phyloP scores from a whole-genome alignment of 2,329 filamentous ascomycete genomes.

The Epichloe hybrida region DNA sequence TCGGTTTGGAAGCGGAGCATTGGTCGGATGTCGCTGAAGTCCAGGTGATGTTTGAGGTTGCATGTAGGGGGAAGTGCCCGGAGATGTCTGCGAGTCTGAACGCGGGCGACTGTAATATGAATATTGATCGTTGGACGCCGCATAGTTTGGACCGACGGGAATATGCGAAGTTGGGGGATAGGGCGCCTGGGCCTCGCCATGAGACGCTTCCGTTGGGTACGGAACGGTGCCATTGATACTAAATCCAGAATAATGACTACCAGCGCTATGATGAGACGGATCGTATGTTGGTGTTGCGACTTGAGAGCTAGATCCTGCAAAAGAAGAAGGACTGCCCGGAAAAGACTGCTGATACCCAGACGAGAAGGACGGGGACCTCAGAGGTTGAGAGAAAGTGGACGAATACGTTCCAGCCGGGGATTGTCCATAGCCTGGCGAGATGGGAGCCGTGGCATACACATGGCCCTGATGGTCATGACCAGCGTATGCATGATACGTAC shows the following conservation, averaged over 20 bases:
- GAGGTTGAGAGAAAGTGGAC: conserved; percentile 8
- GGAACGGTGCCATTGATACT: conserved; percentile 16
- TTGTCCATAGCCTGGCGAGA: conserved; percentile 22
- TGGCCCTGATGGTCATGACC: conserved; percentile 29
- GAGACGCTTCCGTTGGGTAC: conserved; percentile 14
- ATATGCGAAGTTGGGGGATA: conserved; percentile 41
- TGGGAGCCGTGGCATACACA: conserved; percentile 22
- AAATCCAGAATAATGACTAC: conserved; percentile 19
- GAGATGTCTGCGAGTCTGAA: conserved; percentile 37
- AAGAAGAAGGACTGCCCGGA: conserved; percentile 21
- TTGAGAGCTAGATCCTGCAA: conserved; percentile 13
- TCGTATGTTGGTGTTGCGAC: conserved; percentile 22
- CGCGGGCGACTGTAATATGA: conserved; percentile 31
- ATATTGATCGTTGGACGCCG: conserved; percentile 30
- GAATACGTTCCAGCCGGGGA: conserved; percentile 24
- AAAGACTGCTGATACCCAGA: conserved; percentile 28
- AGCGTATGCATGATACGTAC: conserved; percentile 35
- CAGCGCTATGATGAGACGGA: conserved; percentile 17
- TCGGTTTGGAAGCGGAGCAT: conserved; percentile 44
- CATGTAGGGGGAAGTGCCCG: conserved; percentile 30
- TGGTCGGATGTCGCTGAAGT: conserved; percentile 44
- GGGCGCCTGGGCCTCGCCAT: conserved; percentile 23
- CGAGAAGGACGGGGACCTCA: conserved; percentile 17
- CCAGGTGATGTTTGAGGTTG: conserved; percentile 30
- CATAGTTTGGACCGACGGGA: conserved; percentile 37